These are phyloP conservation scores for Pyrrhoderma noxium DNA, from an alignment of 1,284 basidiomycete genomes.

Conservation along the genomic window DNA sequence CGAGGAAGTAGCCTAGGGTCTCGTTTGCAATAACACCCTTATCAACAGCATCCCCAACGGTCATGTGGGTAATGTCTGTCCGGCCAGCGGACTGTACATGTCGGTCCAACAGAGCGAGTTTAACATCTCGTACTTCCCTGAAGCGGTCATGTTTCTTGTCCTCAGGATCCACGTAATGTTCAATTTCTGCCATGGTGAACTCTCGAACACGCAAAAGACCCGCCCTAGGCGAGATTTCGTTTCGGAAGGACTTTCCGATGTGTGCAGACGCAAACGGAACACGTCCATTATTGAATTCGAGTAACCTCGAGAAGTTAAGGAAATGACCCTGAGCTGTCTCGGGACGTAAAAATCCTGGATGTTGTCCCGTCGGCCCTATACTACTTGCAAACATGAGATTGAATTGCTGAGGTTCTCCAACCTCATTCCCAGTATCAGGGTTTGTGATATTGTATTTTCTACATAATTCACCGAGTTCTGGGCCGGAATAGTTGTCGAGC, in stretches of 20 bases:
- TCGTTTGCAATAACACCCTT: constrained; percentile 90
- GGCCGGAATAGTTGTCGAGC: constrained; percentile 94
- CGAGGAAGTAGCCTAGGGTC: constrained; percentile 97
- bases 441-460: constrained; percentile 79
- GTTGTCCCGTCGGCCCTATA: constrained; percentile 96
- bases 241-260: constrained; percentile 94
- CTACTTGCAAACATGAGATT: constrained; percentile 98
- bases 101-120: constrained; percentile 76
- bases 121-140: constrained; percentile 70
- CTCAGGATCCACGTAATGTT: constrained; percentile 95
- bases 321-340: constrained; percentile 99
- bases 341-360: constrained; percentile 94
- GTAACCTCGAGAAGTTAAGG: constrained; percentile 94
- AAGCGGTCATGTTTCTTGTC: constrained; percentile 90
- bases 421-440: constrained; percentile 89
- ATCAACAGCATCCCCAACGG: constrained; percentile 85
- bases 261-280: constrained; percentile 97
- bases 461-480: constrained; percentile 85
- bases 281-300: constrained; percentile 97
- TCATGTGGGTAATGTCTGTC: constrained; percentile 61
- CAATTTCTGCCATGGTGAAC: constrained; percentile 99
- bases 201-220: constrained; percentile 96
- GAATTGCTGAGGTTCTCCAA: constrained; percentile 91
- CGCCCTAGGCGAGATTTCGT: constrained; percentile 96
- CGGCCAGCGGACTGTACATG: constrained; percentile 75